These are phyloP conservation scores for Adansonia madagascariensis DNA, from an alignment of 441 rosid genomes.

Conservation along the genomic window DNA sequence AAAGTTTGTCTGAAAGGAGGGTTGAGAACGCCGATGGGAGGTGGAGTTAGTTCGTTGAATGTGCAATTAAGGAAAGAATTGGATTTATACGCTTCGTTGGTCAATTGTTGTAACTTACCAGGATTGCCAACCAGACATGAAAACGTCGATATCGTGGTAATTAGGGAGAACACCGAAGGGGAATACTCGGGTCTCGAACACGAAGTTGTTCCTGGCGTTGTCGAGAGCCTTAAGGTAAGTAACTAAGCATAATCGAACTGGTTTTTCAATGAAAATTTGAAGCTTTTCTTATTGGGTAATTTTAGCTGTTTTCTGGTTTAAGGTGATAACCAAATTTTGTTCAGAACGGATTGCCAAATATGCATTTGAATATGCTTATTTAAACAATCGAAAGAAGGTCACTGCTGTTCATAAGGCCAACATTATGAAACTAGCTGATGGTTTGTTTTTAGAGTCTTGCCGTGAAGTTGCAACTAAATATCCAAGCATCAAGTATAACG, in stretches of 20 bases:
- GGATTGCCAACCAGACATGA: slow-evolving; percentile 87
- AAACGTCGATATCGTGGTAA: slow-evolving; percentile 88
- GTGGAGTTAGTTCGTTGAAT: slow-evolving; percentile 88
- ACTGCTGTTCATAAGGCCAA: slow-evolving; percentile 97
- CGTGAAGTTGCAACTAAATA: slow-evolving; percentile 85
- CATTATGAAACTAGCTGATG: slow-evolving; percentile 98
- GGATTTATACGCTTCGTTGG: slow-evolving; percentile 88
- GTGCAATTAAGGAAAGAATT: slow-evolving; percentile 82
- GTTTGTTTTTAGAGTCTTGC: slow-evolving; percentile 89
- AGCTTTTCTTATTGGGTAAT: not conserved
- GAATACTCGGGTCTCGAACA: slow-evolving; percentile 96
- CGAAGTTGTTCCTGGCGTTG: slow-evolving; percentile 98
- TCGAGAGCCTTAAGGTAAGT: slow-evolving; percentile 93
- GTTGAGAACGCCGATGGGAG: slow-evolving; percentile 83
- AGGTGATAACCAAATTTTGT: slow-evolving; percentile 96
- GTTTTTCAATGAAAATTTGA: not conserved
- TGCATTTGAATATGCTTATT: slow-evolving; percentile 94
- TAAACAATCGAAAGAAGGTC: slow-evolving; percentile 95
- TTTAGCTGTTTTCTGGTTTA: slow-evolving; percentile 20
- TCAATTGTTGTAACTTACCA: slow-evolving; percentile 80
- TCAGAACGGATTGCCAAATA: slow-evolving; percentile 95
- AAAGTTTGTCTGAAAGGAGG: slow-evolving; percentile 96
- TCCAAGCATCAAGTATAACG: slow-evolving; percentile 79
- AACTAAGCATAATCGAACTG: not conserved
- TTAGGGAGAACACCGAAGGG: slow-evolving; percentile 98